Percentiles rank a stretch among this genome's conserved stretches.
These are phyloP conservation scores for Agroathelia rolfsii DNA, from an alignment of 1,284 basidiomycete species.

Conservation along the genomic window DNA sequence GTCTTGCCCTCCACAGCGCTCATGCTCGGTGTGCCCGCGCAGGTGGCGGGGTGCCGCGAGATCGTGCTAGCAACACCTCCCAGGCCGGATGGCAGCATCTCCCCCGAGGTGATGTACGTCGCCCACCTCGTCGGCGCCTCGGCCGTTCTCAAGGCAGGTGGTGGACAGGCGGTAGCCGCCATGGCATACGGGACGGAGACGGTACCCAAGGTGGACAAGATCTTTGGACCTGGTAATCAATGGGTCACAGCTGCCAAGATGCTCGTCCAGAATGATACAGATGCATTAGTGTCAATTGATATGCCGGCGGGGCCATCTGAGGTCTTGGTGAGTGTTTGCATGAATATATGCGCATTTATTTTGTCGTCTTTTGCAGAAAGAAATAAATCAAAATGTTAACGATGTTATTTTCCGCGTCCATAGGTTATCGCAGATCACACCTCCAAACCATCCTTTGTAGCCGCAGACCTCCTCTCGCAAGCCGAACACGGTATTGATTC, in stretches of 20 bases:
- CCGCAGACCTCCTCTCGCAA: slow-evolving; percentile 93
- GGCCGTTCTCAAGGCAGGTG: slow-evolving; percentile 87
- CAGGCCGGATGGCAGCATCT: slow-evolving; percentile 80
- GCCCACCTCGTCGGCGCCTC: slow-evolving; percentile 83
- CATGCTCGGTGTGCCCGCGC: slow-evolving; percentile 97
- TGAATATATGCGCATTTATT: slow-evolving; percentile 4
- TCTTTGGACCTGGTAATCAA: slow-evolving; percentile 98
- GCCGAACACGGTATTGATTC: slow-evolving; percentile 98
- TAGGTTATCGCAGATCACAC: slow-evolving; percentile 90
- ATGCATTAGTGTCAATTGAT: slow-evolving; percentile 93
- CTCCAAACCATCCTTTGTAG: slow-evolving; percentile 84
- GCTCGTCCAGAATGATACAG: slow-evolving; percentile 98
- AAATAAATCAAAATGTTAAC: no score
- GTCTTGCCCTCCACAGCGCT: slow-evolving; percentile 94
- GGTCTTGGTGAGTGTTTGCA: slow-evolving; percentile 65
- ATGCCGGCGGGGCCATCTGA: slow-evolving; percentile 99
- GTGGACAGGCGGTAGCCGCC: slow-evolving; percentile 95
- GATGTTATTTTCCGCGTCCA: no score
- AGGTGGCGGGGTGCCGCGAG: slow-evolving; percentile 91
- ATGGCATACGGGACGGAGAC: slow-evolving; percentile 94
- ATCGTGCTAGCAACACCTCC: slow-evolving; percentile 95
- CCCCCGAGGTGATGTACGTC: slow-evolving; percentile 93
- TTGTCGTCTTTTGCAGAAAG: background rate
- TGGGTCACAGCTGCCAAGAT: slow-evolving; percentile 99
- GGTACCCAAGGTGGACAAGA: slow-evolving; percentile 99